Evolutionary conservation across 768 basidiomycete genomes (phyloP).

Genomic region (Mycena olivaceomarginata): DNA sequence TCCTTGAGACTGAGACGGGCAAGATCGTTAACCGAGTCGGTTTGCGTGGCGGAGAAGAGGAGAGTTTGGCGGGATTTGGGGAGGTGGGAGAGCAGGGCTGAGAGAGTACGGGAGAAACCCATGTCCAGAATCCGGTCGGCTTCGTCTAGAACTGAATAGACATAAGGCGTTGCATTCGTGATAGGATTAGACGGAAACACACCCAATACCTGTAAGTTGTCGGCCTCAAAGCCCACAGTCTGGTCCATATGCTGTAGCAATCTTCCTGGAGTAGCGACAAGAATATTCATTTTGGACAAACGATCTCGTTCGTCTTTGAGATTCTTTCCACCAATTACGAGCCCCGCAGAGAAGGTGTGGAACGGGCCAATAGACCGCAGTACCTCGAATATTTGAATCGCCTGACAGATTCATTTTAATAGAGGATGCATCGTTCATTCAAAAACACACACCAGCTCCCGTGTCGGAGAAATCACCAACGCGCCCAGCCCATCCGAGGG

Average conservation of each 20-base stretch:
- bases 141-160: conserved; percentile 89
- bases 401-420: conserved; percentile 64
- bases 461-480: conserved; percentile 94
- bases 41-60: conserved; percentile 98
- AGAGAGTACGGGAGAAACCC: conserved; percentile 93
- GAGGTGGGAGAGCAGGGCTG: conserved; percentile 94
- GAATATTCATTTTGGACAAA: conserved; percentile 95
- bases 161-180: conserved; percentile 23
- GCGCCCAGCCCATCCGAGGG: conserved; percentile 94
- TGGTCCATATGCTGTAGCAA: conserved; percentile 99
- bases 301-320: conserved; percentile 95
- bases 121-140: conserved; percentile 98
- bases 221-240: conserved; percentile 94
- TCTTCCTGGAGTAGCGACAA: conserved; percentile 98
- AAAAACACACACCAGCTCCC: conserved; percentile 83
- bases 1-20: conserved; percentile 93
- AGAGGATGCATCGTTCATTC: not conserved
- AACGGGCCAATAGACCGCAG: conserved; percentile 94
- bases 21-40: conserved; percentile 90
- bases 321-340: conserved; percentile 98
- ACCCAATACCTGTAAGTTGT: conserved; percentile 93
- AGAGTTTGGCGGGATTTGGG: conserved; percentile 95
- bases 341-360: conserved; percentile 94
- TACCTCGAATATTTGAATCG: conserved; percentile 98
- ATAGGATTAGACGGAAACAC: conserved; percentile 51